Conservation (phyloP, 352 stramenopile genomes). For the Phytophthora tentaculata region DNA sequence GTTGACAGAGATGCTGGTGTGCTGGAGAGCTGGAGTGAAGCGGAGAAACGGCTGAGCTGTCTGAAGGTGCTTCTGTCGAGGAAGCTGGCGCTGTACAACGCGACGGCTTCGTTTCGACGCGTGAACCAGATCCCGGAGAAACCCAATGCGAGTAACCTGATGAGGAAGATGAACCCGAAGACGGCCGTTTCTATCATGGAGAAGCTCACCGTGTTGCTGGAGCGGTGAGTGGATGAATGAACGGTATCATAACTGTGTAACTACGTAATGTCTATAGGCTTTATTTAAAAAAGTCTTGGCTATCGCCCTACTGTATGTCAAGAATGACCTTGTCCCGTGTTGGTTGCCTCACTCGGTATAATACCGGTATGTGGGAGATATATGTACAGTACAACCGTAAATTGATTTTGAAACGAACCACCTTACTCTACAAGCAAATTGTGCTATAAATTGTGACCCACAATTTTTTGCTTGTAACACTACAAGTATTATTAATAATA, state of each 20-base stretch:
- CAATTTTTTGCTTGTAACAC: too few relatives aligned
- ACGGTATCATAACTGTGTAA: not conserved
- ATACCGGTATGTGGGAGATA: too few relatives aligned
- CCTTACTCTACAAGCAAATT: too few relatives aligned
- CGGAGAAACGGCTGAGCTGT: slow-evolving; percentile 52
- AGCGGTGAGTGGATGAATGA: slow-evolving; percentile 27
- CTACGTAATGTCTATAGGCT: not conserved
- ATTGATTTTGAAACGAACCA: too few relatives aligned
- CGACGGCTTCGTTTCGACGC: slow-evolving; percentile 41
- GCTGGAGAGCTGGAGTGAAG: slow-evolving; percentile 57
- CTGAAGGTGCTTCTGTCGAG: slow-evolving; percentile 62
- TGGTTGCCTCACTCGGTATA: too few relatives aligned
- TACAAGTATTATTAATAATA: too few relatives aligned
- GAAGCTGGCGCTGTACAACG: slow-evolving; percentile 65
- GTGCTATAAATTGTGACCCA: too few relatives aligned
- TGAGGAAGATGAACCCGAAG: slow-evolving; percentile 78
- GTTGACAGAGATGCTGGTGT: slow-evolving; percentile 24
- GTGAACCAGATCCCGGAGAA: slow-evolving; percentile 37
- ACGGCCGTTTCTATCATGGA: slow-evolving; percentile 57
- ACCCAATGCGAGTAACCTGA: slow-evolving; percentile 41
- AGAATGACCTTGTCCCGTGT: too few relatives aligned
- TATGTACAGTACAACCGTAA: too few relatives aligned
- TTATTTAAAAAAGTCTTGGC: not conserved
- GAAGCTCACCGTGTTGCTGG: slow-evolving; percentile 53
- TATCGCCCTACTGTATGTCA: too few relatives aligned